phyloP scores from a whole-genome alignment of 2,329 filamentous ascomycete genomes.

The Ceratocystis diversiconidia region DNA sequence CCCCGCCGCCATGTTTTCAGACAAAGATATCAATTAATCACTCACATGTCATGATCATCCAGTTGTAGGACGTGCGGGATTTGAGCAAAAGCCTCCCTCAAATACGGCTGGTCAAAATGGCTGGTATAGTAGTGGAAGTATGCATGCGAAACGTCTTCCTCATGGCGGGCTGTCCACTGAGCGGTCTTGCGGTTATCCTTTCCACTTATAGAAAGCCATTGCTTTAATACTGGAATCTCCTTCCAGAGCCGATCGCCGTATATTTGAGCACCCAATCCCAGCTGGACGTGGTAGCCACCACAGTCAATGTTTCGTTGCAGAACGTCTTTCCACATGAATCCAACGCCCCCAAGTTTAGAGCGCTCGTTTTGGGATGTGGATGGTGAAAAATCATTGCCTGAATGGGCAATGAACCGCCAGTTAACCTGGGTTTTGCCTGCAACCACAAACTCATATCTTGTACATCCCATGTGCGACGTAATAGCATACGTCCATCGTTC shows the following conservation, averaged over 20 bases:
- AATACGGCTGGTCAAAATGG: slow-evolving; percentile 90
- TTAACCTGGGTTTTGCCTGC: slow-evolving; percentile 79
- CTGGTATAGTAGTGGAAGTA: slow-evolving; percentile 99
- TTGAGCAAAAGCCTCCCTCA: slow-evolving; percentile 91
- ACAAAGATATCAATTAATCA: slow-evolving; percentile 21
- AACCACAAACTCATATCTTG: slow-evolving; percentile 93
- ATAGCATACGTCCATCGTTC: slow-evolving; percentile 96
- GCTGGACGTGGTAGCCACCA: slow-evolving; percentile 85
- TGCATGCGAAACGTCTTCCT: slow-evolving; percentile 88
- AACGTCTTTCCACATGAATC: slow-evolving; percentile 98
- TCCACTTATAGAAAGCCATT: slow-evolving; percentile 86
- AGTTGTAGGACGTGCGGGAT: slow-evolving; percentile 88
- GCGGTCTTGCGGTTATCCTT: slow-evolving; percentile 86
- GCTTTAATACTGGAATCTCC: slow-evolving; percentile 81
- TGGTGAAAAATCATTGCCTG: slow-evolving; percentile 87
- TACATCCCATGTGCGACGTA: slow-evolving; percentile 90
- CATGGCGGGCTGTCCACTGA: slow-evolving; percentile 82
- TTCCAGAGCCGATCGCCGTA: slow-evolving; percentile 94
- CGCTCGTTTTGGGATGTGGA: slow-evolving; percentile 78
- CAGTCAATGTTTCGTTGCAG: slow-evolving; percentile 94
- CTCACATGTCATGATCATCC: slow-evolving; percentile 96
- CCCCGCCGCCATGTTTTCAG: not conserved
- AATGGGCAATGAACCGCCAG: slow-evolving; percentile 93
- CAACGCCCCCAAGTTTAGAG: slow-evolving; percentile 70
- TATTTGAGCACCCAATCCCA: slow-evolving; percentile 86